Evolutionary conservation across 208 protist species (phyloP).

Genomic region (Trypanosoma conorhini): DNA sequence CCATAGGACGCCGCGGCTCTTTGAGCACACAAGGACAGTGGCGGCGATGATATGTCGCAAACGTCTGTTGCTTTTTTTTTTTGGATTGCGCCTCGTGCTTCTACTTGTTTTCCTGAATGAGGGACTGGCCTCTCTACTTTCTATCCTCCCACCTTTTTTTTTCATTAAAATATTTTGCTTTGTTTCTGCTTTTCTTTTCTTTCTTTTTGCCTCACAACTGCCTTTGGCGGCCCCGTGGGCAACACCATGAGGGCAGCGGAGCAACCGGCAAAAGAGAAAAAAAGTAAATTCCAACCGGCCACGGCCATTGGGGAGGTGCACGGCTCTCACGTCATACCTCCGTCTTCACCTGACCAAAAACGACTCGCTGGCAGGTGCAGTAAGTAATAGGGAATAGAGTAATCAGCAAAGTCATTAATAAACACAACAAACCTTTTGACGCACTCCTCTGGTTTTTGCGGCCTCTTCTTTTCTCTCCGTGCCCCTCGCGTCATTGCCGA

Average conservation of each 20-base stretch:
- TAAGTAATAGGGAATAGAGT: too few relatives aligned
- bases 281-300: too few relatives aligned
- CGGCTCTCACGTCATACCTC: too few relatives aligned
- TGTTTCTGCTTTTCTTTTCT: conserved; percentile 20
- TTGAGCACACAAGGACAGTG: too few relatives aligned
- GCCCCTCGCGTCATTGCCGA: neutral
- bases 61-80: conserved; percentile 10
- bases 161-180: neutral
- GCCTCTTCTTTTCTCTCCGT: conserved; percentile 2
- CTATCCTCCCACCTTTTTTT: conserved; percentile 8
- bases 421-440: neutral
- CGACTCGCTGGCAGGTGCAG: neutral
- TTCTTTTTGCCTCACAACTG: conserved; percentile 3
- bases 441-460: too few relatives aligned
- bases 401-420: neutral
- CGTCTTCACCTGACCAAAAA: too few relatives aligned
- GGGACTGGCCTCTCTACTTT: neutral
- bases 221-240: too few relatives aligned
- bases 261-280: too few relatives aligned
- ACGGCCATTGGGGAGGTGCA: too few relatives aligned
- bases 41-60: conserved; percentile 1
- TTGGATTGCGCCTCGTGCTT: conserved; percentile 1
- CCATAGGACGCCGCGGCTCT: conserved; percentile 10
- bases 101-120: conserved; percentile 10
- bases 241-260: too few relatives aligned